Evolutionary conservation across 164 flowering plant species (phyloP).

Genomic region (Chimonanthus praecox): DNA sequence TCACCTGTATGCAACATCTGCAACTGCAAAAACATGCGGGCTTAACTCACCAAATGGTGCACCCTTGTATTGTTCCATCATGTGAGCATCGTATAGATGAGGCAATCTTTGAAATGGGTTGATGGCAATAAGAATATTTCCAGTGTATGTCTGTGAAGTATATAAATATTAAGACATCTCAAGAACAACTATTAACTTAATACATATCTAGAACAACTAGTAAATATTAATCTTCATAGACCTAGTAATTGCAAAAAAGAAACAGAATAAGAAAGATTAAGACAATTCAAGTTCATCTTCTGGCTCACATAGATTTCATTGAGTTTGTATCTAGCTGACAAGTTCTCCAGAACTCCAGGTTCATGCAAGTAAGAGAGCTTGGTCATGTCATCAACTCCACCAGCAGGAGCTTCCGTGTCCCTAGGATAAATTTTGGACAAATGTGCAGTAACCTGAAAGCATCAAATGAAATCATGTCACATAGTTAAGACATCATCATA

Average conservation of each 20-base stretch:
- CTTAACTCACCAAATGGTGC: constrained; percentile 55
- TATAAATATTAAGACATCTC: background rate
- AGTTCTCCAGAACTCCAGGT: constrained; percentile 78
- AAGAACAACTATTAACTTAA: background rate
- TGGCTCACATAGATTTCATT: constrained; percentile 72
- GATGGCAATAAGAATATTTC: constrained; percentile 78
- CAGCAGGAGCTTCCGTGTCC: constrained; percentile 66
- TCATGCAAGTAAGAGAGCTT: constrained; percentile 80
- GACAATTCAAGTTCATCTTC: background rate
- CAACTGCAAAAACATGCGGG: constrained; percentile 91
- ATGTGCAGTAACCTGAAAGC: constrained; percentile 12
- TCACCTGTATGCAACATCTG: constrained; percentile 77
- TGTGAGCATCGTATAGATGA: constrained; percentile 48
- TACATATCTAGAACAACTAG: constrained; percentile 1
- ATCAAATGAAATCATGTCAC: background rate
- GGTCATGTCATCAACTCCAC: constrained; percentile 91
- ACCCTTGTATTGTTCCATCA: constrained; percentile 74
- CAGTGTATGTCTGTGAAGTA: constrained; percentile 67
- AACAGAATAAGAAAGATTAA: background rate
- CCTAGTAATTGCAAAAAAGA: constrained; percentile 2
- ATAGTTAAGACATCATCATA: background rate
- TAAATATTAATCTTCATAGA: background rate
- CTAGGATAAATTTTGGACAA: constrained; percentile 60
- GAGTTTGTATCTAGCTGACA: constrained; percentile 64
- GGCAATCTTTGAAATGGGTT: constrained; percentile 77